Evolutionary conservation across 179 eudicot genomes (phyloP), one percentile per base, ranked within the genome.

Genomic region (Silene noctiflora): DNA sequence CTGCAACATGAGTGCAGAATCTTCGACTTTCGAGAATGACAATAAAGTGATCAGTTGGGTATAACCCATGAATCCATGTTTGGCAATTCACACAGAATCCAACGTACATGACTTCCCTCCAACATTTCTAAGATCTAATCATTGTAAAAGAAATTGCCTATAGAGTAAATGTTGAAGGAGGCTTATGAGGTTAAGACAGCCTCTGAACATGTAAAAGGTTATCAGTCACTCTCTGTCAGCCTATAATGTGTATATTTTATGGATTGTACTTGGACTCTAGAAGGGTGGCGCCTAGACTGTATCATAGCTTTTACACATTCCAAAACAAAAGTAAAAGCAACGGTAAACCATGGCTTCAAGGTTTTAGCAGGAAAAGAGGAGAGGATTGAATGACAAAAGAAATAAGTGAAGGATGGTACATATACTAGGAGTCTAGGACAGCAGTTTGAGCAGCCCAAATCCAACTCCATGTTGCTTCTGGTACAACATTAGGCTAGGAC

Each of bases 371-470:
- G 63, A 56, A 69, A 61, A 60, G 44, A 59, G 11, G 27, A 4
- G 4, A 19, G 31, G 4, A 66, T 0, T 42, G 8, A 58, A 58
- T 56, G 39, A 63, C 29, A 61, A 48, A 64, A 75, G 53, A 76
- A 33, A 56, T 68, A 46, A 76, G 73, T 69, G 16, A 39, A 76
- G 67, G 75, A 12, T 39, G 25, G 74, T 63, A 59, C 69, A 76
- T 58, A 67, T 55, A 67, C 72, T 76, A 33, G 46, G 46, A 39
- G 46, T 39, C 46, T 39, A 39, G 60, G 59, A 16, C 67, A 76
- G 69, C 79, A 76, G 79, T 76, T 59, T 69, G 79, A 61, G 74
- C 79, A 76, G 74, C 79, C 60, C 79, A 76, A 60, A 76, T 76
- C 74, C 72, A 75, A 65, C 78, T 75, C 78, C 79, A 76, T 35